Conservation (phyloP, 768 basidiomycete genomes). For the Trichaptum fuscoviolaceum region DNA sequence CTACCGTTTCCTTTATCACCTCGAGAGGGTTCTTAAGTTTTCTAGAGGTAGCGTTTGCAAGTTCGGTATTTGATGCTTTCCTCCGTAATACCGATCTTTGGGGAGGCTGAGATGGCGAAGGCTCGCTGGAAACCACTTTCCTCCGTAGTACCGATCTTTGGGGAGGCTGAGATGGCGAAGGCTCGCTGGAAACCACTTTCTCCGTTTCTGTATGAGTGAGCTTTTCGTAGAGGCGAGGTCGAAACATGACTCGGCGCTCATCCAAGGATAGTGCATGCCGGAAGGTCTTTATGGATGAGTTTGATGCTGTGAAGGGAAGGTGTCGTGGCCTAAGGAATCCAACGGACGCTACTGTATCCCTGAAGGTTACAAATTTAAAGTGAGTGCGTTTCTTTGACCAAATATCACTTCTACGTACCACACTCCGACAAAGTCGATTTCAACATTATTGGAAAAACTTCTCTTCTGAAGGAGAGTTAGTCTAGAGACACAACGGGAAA, state of each 20-base stretch:
- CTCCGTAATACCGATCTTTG: too few relatives aligned
- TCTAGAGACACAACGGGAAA: too few relatives aligned
- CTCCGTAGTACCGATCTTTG: too few relatives aligned
- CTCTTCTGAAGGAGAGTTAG: slow-evolving; percentile 32
- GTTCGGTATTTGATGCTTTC: too few relatives aligned
- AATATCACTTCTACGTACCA: slow-evolving; percentile 42
- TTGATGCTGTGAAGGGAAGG: slow-evolving; percentile 64
- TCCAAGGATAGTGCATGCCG: slow-evolving; percentile 76
- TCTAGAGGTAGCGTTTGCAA: too few relatives aligned
- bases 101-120: too few relatives aligned
- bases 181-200: too few relatives aligned
- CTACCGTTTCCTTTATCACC: too few relatives aligned
- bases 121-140: too few relatives aligned
- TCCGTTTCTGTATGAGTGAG: too few relatives aligned
- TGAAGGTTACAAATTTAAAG: slow-evolving; percentile 16
- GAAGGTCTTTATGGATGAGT: slow-evolving; percentile 61
- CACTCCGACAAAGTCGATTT: slow-evolving; percentile 78
- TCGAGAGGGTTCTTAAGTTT: too few relatives aligned
- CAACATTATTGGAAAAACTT: slow-evolving; percentile 62
- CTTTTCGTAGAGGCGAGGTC: slow-evolving; percentile 46
- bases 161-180: too few relatives aligned
- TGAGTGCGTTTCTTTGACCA: not conserved
- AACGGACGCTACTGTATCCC: slow-evolving; percentile 80
- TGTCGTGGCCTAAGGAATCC: slow-evolving; percentile 52
- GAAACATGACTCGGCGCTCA: slow-evolving; percentile 68